Conservation (phyloP, 352 stramenopile genomes). For the Globisporangium echinulatum region DNA sequence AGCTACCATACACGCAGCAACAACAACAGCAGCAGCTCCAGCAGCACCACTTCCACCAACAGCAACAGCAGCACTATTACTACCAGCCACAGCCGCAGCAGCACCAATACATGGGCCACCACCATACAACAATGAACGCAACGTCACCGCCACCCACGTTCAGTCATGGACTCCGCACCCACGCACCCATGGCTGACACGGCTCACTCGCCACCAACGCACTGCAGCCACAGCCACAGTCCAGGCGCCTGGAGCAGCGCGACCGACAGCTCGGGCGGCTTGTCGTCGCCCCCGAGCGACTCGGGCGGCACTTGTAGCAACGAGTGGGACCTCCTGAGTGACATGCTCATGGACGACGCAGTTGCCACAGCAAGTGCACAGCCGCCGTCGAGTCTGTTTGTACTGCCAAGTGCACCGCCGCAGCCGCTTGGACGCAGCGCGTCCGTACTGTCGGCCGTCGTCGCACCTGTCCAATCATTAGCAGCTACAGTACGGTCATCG, state of each 20-base stretch:
- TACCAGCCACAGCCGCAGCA: conserved; percentile 6
- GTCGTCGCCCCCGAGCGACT: conserved; percentile 25
- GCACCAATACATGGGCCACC: conserved; percentile 1
- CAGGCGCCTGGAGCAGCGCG: conserved; percentile 18
- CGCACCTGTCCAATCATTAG: not conserved
- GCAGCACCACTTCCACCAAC: not conserved
- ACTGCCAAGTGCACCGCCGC: not conserved
- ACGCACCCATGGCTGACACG: not conserved
- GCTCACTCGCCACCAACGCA: not conserved
- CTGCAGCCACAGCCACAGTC: conserved; percentile 10
- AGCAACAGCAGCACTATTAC: conserved; percentile 4
- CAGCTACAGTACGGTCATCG: not conserved
- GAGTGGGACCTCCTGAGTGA: conserved; percentile 61
- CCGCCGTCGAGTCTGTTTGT: not conserved
- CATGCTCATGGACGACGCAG: conserved; percentile 43
- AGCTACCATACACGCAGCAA: not conserved
- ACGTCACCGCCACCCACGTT: not conserved
- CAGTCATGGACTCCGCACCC: not conserved
- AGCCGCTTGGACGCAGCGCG: not conserved
- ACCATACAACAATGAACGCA: not conserved
- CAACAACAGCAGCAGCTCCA: conserved; percentile 2
- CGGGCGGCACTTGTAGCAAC: conserved; percentile 9
- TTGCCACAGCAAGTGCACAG: conserved; percentile 9
- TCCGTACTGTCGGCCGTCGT: not conserved
- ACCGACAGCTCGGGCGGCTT: conserved; percentile 25